Conservation (phyloP, 306 rosid genomes). For the Geum urbanum region DNA sequence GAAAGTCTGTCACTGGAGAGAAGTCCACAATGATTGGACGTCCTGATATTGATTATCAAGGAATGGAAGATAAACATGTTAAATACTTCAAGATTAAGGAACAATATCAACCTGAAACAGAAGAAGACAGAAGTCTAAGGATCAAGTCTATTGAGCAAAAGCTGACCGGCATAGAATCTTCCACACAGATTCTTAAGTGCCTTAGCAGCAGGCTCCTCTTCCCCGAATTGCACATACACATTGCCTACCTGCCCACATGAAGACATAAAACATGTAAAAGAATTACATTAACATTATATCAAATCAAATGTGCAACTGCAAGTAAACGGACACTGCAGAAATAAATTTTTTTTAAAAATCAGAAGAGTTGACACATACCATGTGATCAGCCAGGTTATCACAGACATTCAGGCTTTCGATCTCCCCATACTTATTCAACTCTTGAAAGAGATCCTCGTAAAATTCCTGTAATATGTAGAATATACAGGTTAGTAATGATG, state of each 20-base stretch:
- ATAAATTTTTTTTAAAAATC: neutral
- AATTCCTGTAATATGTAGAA: conserved; percentile 38
- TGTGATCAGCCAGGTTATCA: conserved; percentile 73
- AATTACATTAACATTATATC: neutral
- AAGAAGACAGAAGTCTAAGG: neutral
- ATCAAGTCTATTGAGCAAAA: neutral
- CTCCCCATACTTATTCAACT: conserved; percentile 59
- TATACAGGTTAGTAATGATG: neutral
- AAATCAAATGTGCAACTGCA: neutral
- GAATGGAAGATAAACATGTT: neutral
- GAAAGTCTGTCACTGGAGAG: conserved; percentile 66
- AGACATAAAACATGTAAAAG: neutral
- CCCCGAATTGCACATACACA: conserved; percentile 69
- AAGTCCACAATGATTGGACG: conserved; percentile 75
- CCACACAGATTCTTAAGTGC: conserved; percentile 52
- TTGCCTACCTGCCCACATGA: conserved; percentile 52
- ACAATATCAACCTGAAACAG: neutral
- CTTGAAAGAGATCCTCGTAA: conserved; percentile 66
- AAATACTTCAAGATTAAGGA: neutral
- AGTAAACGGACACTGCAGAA: neutral
- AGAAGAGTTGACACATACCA: conserved; percentile 32
- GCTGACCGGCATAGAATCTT: conserved; percentile 63
- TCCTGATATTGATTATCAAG: conserved; percentile 29
- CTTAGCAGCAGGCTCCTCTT: conserved; percentile 64
- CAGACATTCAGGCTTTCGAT: conserved; percentile 66